phyloP scores from a whole-genome alignment of 164 flowering plant species.

The Vitis cinerea region DNA sequence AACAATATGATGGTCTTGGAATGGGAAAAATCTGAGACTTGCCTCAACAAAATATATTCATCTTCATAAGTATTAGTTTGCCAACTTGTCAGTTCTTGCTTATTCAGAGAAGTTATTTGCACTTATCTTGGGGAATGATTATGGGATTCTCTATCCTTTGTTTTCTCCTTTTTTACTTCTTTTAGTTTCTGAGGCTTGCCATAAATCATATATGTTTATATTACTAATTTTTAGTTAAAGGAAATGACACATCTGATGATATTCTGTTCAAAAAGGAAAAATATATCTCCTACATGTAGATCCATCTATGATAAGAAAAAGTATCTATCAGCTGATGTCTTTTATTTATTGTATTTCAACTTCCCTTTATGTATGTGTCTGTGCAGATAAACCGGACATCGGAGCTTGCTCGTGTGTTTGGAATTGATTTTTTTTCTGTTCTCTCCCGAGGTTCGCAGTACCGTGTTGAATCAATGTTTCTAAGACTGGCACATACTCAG shows the following conservation, averaged over 20 bases:
- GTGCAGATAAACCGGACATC: slow-evolving; percentile 91
- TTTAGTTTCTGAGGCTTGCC: not conserved
- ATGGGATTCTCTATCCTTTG: not conserved
- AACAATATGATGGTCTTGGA: too few species aligned
- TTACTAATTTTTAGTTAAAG: not conserved
- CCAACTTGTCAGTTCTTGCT: too few species aligned
- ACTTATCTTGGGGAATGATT: not conserved
- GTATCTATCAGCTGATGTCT: not conserved
- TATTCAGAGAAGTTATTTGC: too few species aligned
- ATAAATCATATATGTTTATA: not conserved
- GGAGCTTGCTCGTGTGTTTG: slow-evolving; percentile 99
- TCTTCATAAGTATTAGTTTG: too few species aligned
- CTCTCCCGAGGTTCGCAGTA: slow-evolving; percentile 98
- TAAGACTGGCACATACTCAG: slow-evolving; percentile 91
- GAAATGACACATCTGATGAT: not conserved
- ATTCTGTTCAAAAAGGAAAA: not conserved
- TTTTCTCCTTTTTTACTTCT: too few species aligned
- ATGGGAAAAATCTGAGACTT: too few species aligned
- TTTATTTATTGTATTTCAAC: not conserved
- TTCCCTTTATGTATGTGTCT: slow-evolving; percentile 4
- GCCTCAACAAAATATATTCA: too few species aligned
- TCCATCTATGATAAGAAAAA: not conserved
- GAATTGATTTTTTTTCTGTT: slow-evolving; percentile 97
- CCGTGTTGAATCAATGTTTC: slow-evolving; percentile 96
- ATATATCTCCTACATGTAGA: too few species aligned